phyloP scores from a whole-genome alignment of 1,284 basidiomycete genomes.

The Polyporus tsugae region DNA sequence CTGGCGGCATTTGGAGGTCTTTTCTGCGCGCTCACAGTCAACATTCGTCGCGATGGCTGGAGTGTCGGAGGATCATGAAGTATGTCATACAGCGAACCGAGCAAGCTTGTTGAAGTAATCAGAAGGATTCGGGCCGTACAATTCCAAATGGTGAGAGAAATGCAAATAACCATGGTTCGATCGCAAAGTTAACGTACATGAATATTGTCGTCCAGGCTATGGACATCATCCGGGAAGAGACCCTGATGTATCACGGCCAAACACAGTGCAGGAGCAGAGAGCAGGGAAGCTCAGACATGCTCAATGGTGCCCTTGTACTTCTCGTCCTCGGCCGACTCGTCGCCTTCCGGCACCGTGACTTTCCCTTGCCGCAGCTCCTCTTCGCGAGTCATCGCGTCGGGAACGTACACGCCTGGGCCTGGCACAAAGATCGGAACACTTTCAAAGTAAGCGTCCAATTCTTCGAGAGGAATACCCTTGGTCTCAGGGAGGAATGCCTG shows the following conservation, averaged over 20 bases:
- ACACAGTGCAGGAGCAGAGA: background rate
- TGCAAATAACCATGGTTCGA: too few relatives aligned
- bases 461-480: constrained; percentile 56
- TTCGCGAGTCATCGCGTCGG: constrained; percentile 52
- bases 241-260: background rate
- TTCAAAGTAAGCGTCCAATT: constrained; percentile 65
- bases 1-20: too few relatives aligned
- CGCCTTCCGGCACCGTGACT: constrained; percentile 22
- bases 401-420: constrained; percentile 47
- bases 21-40: too few relatives aligned
- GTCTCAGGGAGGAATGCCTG: constrained; percentile 48
- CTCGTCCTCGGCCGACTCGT: constrained; percentile 15
- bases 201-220: too few relatives aligned
- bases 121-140: too few relatives aligned
- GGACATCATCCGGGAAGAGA: too few relatives aligned
- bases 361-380: constrained; percentile 53
- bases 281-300: constrained; percentile 20
- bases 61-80: too few relatives aligned
- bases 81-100: too few relatives aligned
- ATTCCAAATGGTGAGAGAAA: too few relatives aligned
- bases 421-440: constrained; percentile 59
- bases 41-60: too few relatives aligned
- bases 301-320: constrained; percentile 29
- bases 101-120: too few relatives aligned
- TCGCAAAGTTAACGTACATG: too few relatives aligned